phyloP scores from a whole-genome alignment of 441 rosid genomes.

The Brassica balearica region DNA sequence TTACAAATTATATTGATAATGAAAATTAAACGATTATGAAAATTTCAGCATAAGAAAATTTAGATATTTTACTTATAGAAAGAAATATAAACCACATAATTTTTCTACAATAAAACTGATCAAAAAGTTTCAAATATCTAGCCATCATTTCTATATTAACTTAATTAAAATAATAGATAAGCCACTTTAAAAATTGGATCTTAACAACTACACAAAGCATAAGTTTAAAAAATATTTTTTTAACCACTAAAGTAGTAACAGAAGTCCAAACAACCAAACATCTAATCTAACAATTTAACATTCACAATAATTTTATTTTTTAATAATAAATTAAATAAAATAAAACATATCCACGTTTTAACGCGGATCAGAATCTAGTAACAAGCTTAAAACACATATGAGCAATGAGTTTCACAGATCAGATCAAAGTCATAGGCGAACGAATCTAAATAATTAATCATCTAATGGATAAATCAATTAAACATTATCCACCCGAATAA shows the following conservation, averaged over 20 bases:
- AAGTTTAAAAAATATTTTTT: not conserved
- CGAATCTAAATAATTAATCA: not conserved
- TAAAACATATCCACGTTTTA: too few species aligned
- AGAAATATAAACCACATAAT: too few species aligned
- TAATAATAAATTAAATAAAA: too few species aligned
- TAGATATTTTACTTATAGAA: too few species aligned
- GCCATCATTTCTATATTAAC: not conserved
- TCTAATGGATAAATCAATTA: not conserved
- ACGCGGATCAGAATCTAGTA: too few species aligned
- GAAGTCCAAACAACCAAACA: too few species aligned
- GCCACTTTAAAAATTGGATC: not conserved
- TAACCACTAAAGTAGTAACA: not conserved
- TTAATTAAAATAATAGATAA: not conserved
- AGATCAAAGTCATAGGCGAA: conserved; percentile 32
- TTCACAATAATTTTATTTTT: too few species aligned
- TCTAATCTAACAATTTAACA: too few species aligned
- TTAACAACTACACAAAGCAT: not conserved
- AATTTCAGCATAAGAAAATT: too few species aligned
- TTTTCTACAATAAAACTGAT: not conserved
- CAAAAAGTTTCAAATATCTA: not conserved
- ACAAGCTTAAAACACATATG: conserved; percentile 35
- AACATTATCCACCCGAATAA: conserved; percentile 10
- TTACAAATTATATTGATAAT: not conserved
- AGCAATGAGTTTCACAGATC: conserved; percentile 30
- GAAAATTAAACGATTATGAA: not conserved